Evolutionary conservation across 1,284 basidiomycete species (phyloP).

Genomic region (Puccinia sorghi): DNA sequence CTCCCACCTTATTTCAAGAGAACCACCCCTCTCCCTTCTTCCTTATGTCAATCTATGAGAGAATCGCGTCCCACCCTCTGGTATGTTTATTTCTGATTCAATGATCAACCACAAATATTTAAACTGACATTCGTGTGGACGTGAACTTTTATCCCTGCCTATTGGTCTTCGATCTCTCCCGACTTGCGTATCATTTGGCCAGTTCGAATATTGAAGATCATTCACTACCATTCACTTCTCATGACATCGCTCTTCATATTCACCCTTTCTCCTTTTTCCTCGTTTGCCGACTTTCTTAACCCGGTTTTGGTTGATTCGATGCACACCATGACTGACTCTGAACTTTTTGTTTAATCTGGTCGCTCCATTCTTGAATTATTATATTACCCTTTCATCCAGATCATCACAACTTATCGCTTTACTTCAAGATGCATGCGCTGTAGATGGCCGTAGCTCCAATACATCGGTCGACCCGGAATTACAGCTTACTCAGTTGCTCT

Average conservation of each 20-base stretch:
- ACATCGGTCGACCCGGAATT: conserved; percentile 4
- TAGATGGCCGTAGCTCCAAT: not conserved
- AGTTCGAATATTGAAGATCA: not conserved
- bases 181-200: not conserved
- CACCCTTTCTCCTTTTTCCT: not conserved
- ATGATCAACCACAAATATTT: not conserved
- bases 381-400: conserved; percentile 4
- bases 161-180: not conserved
- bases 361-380: not conserved
- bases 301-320: not conserved
- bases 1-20: not conserved
- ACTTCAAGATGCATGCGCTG: not conserved
- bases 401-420: conserved; percentile 5
- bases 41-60: not conserved
- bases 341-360: not conserved
- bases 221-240: not conserved
- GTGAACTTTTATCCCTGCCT: not conserved
- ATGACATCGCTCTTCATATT: not conserved
- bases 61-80: not conserved
- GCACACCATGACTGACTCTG: not conserved
- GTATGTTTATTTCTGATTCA: not conserved
- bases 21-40: not conserved
- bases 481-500: conserved; percentile 16
- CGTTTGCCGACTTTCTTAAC: not conserved
- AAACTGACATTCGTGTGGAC: not conserved